Conservation (phyloP, 352 stramenopile species). For the Peronospora belbahrii region DNA sequence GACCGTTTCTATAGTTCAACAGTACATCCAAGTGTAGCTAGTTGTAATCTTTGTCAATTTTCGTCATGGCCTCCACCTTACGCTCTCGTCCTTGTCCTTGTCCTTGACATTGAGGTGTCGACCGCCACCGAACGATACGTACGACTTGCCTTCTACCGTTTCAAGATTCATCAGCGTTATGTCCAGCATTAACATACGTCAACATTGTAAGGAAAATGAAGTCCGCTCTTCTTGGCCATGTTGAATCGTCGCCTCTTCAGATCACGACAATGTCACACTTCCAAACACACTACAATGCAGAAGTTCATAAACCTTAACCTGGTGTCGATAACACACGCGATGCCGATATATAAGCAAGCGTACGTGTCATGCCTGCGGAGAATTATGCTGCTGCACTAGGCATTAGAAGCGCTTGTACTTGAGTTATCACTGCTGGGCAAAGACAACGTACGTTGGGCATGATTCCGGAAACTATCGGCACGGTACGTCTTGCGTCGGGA, state of each 20-base stretch:
- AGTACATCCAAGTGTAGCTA: too few relatives aligned
- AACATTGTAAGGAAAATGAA: not conserved
- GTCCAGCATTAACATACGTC: not conserved
- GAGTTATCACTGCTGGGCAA: slow-evolving; percentile 14
- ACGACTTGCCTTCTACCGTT: slow-evolving; percentile 20
- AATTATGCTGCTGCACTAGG: slow-evolving; percentile 5
- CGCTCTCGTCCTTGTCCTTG: slow-evolving; percentile 47
- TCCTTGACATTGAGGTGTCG: slow-evolving; percentile 66
- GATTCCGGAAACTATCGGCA: slow-evolving; percentile 36
- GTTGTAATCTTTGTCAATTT: slow-evolving; percentile 40
- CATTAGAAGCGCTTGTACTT: slow-evolving; percentile 20
- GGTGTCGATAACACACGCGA: not conserved
- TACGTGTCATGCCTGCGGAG: not conserved
- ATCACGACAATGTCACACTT: not conserved
- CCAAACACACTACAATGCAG: not conserved
- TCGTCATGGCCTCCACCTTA: slow-evolving; percentile 53
- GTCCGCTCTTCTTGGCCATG: not conserved
- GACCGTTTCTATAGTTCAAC: slow-evolving; percentile 26
- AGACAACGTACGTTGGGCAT: slow-evolving; percentile 25
- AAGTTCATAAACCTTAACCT: not conserved
- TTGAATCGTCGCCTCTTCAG: not conserved
- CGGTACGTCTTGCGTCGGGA: slow-evolving; percentile 45
- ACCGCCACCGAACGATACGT: too few relatives aligned
- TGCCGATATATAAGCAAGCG: not conserved
- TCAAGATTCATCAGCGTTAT: slow-evolving; percentile 34